phyloP scores from a whole-genome alignment of 768 basidiomycete genomes.

The Leccinum sublutescens region DNA sequence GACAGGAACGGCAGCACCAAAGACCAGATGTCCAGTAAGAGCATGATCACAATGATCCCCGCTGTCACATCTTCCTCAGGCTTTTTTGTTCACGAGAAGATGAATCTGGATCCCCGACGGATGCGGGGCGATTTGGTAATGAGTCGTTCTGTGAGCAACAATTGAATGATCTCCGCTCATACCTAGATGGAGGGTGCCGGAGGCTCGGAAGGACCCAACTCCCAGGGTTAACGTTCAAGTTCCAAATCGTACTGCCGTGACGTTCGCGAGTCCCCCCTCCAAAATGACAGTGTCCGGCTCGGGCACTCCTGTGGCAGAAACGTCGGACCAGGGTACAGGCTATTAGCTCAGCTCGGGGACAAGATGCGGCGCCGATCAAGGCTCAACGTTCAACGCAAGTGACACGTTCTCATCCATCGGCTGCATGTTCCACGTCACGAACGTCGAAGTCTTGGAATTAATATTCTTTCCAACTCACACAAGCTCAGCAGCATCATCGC shows the following conservation, averaged over 20 bases:
- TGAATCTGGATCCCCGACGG: not conserved
- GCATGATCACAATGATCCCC: not conserved
- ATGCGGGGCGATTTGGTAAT: conserved; percentile 1
- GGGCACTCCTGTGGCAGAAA: not conserved
- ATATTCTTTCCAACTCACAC: not conserved
- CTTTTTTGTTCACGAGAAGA: not conserved
- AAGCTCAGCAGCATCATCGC: not conserved
- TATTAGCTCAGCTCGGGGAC: not conserved
- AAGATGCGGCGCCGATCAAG: not conserved
- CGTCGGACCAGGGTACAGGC: not conserved
- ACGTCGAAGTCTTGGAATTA: not conserved
- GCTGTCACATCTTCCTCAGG: not conserved
- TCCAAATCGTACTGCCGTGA: not conserved
- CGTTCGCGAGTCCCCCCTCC: not conserved
- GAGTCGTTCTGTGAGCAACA: not conserved
- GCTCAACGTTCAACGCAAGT: not conserved
- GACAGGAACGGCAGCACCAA: conserved; percentile 4
- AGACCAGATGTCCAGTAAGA: not conserved
- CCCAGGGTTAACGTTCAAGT: not conserved
- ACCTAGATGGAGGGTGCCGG: not conserved
- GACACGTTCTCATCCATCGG: not conserved
- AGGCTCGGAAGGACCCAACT: not conserved
- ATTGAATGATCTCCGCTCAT: not conserved
- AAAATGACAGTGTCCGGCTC: not conserved
- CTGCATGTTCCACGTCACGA: not conserved